Conservation (phyloP, 2,329 filamentous ascomycete genomes). For the Beauveria medogensis region DNA sequence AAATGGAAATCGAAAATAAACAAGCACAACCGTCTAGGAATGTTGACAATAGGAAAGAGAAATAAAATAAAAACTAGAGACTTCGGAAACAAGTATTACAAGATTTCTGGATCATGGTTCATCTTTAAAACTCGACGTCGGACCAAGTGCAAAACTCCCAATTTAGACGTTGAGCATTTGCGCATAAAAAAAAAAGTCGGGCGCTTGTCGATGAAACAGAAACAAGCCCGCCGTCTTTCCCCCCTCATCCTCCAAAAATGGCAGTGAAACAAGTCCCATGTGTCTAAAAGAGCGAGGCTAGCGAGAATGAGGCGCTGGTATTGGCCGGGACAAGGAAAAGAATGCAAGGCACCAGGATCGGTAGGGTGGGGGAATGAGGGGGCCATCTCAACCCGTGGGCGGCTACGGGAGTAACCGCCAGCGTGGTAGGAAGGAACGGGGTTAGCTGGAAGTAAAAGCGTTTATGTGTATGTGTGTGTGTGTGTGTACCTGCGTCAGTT, state of each 20-base stretch:
- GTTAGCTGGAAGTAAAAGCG: background rate
- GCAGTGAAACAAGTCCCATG: conserved; percentile 7
- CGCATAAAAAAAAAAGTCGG: background rate
- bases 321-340: background rate
- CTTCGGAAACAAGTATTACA: background rate
- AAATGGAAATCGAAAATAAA: background rate
- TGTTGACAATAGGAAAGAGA: conserved; percentile 4
- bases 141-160: background rate
- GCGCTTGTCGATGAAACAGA: conserved; percentile 10
- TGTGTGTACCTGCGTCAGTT: background rate
- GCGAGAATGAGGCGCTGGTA: background rate
- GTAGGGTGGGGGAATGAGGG: background rate
- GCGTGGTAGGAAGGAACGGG: no score
- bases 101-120: background rate
- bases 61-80: background rate
- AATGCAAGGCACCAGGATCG: background rate
- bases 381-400: background rate
- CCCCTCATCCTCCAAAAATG: background rate
- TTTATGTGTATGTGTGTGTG: background rate
- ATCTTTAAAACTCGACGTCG: conserved; percentile 3
- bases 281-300: background rate
- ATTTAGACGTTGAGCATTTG: background rate
- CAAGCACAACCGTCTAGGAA: conserved; percentile 5
- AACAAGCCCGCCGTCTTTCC: background rate
- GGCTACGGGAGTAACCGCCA: background rate